phyloP scores from a whole-genome alignment of 2,329 filamentous ascomycete genomes.

The Ophiostoma montium region DNA sequence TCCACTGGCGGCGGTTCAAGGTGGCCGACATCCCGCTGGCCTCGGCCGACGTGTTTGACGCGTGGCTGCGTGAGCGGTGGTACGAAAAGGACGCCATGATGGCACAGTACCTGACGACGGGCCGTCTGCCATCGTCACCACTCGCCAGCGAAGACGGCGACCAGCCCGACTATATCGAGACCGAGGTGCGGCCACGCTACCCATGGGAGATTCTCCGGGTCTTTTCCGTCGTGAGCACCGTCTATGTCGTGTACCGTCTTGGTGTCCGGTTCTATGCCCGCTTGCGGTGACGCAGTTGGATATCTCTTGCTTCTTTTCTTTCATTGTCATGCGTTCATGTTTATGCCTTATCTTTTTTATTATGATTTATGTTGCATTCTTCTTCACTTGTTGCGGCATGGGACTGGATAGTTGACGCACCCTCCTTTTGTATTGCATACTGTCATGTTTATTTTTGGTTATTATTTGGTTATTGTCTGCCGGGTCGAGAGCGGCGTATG shows the following conservation, averaged over 20 bases:
- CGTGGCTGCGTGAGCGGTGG: constrained; percentile 79
- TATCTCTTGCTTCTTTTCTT: too few relatives aligned
- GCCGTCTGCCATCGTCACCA: constrained; percentile 62
- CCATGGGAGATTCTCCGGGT: constrained; percentile 42
- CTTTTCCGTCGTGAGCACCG: constrained; percentile 29
- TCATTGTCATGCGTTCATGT: too few relatives aligned
- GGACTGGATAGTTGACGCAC: too few relatives aligned
- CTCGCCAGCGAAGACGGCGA: constrained; percentile 21
- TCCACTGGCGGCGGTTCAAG: constrained; percentile 84
- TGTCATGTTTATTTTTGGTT: too few relatives aligned
- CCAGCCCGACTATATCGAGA: constrained; percentile 34
- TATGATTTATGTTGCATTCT: neutral
- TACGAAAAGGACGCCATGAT: constrained; percentile 82
- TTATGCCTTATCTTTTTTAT: neutral
- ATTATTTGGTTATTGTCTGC: too few relatives aligned
- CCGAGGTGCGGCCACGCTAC: constrained; percentile 38
- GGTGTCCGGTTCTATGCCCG: neutral
- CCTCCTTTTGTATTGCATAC: too few relatives aligned
- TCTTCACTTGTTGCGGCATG: neutral
- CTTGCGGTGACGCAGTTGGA: neutral
- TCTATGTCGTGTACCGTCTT: constrained; percentile 7
- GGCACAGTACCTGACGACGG: constrained; percentile 65
- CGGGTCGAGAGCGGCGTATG: too few relatives aligned
- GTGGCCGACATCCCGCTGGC: constrained; percentile 70
- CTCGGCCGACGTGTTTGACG: constrained; percentile 58